Conservation (phyloP, 2,329 filamentous ascomycete genomes). For the Trichothecium sympodiale region DNA sequence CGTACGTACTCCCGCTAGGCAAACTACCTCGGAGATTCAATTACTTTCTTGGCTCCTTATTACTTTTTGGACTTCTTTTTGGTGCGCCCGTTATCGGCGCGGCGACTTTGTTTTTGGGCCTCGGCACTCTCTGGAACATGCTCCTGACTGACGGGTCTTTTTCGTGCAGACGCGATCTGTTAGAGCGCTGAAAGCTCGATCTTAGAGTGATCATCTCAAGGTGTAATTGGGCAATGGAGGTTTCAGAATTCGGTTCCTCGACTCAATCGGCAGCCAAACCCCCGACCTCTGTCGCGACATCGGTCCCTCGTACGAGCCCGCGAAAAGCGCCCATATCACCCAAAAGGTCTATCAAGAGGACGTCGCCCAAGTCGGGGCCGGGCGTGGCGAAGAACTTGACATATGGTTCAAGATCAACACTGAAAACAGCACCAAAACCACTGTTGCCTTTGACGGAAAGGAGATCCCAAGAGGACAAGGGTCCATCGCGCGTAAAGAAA, state of each 20-base stretch:
- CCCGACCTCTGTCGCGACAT: conserved; percentile 3
- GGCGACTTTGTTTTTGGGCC: too few species aligned
- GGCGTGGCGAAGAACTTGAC: conserved; percentile 1
- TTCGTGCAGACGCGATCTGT: too few species aligned
- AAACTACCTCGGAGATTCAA: too few species aligned
- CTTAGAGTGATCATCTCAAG: too few species aligned
- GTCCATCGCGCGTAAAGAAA: conserved; percentile 28
- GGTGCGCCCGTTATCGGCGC: too few species aligned
- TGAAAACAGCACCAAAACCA: conserved; percentile 11
- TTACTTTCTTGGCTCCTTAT: too few species aligned
- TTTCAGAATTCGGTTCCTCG: conserved; percentile 8
- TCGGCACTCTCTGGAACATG: too few species aligned
- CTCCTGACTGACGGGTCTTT: too few species aligned
- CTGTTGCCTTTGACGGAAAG: conserved; percentile 36
- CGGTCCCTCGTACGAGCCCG: conserved; percentile 1
- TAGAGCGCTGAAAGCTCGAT: too few species aligned
- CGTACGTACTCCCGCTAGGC: too few species aligned
- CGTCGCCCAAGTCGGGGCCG: conserved; percentile 2
- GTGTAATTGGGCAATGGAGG: conserved; percentile 10
- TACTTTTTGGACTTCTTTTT: too few species aligned
- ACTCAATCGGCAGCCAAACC: conserved; percentile 8
- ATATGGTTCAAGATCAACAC: background rate
- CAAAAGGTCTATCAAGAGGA: conserved; percentile 3
- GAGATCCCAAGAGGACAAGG: conserved; percentile 26
- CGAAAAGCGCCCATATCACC: conserved; percentile 1